Conservation (phyloP, 1,139 yeast species). For the Kurtzmaniella quercitrusa region DNA sequence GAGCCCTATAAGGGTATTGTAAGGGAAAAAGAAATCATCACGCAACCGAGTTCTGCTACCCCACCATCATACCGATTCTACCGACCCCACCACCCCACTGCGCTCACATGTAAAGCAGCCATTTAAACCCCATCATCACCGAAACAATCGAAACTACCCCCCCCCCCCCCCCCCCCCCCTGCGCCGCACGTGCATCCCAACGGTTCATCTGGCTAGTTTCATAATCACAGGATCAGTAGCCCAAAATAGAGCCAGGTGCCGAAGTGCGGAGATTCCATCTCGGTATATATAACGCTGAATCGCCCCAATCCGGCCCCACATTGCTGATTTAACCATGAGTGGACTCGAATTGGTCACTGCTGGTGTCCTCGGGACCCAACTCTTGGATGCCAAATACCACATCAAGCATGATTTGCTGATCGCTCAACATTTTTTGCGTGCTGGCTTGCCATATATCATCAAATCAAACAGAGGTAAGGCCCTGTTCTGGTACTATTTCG, state of each 20-base stretch:
- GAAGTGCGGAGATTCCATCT: background rate
- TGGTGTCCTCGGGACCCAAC: constrained; percentile 38
- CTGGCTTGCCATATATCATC: constrained; percentile 41
- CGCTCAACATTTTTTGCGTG: constrained; percentile 36
- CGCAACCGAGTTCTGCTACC: no score
- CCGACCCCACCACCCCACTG: no score
- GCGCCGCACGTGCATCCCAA: background rate
- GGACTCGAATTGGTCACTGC: constrained; percentile 40
- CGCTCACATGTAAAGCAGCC: no score
- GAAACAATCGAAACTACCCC: no score
- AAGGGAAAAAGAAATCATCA: no score
- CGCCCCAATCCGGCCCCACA: background rate
- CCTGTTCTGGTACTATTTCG: constrained; percentile 67
- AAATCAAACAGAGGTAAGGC: constrained; percentile 44
- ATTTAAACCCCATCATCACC: no score
- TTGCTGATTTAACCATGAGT: constrained; percentile 2
- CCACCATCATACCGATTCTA: no score
- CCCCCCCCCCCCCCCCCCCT: no score
- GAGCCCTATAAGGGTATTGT: no score
- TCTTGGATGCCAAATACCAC: constrained; percentile 50
- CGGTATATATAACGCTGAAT: background rate
- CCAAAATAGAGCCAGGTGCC: background rate
- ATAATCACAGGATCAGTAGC: background rate
- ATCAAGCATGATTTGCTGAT: constrained; percentile 51
- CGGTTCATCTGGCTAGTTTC: background rate